Conservation (phyloP, 1,284 basidiomycete genomes). For the Austroboletus sp. region DNA sequence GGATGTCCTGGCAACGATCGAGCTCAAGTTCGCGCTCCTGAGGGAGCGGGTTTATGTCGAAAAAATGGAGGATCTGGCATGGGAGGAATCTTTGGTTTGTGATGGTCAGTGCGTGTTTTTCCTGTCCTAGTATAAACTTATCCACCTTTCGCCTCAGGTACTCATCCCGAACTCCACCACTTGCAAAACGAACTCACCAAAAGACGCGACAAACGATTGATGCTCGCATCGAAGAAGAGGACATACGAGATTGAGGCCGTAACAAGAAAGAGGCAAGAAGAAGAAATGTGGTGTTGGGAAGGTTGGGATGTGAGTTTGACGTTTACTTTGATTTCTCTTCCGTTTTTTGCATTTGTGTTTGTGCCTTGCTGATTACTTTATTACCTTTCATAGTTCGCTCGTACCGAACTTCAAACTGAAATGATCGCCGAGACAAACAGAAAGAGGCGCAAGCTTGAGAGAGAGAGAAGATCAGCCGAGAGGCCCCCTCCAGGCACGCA, state of each 20-base stretch:
- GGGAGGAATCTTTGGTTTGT: conserved; percentile 65
- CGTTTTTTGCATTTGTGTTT: conserved; percentile 5
- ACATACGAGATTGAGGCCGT: conserved; percentile 57
- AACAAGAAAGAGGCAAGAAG: conserved; percentile 49
- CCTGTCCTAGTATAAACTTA: conserved; percentile 3
- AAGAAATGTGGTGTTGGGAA: conserved; percentile 65
- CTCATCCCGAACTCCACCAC: conserved; percentile 78
- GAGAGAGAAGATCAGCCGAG: conserved; percentile 70
- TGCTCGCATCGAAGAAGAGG: conserved; percentile 64
- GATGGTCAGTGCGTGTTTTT: conserved; percentile 43
- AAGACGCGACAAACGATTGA: conserved; percentile 66
- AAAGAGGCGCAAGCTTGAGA: conserved; percentile 72
- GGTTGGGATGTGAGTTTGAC: conserved; percentile 61
- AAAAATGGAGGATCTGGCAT: conserved; percentile 73
- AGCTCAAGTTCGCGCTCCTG: conserved; percentile 69
- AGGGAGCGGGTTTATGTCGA: conserved; percentile 71
- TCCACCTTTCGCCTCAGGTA: conserved; percentile 39
- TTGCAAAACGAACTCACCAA: conserved; percentile 67
- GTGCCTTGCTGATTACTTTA: conserved; percentile 6
- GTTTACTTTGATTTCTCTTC: conserved; percentile 5
- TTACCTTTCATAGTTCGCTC: conserved; percentile 41
- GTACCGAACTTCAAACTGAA: conserved; percentile 69
- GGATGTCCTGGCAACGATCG: conserved; percentile 68
- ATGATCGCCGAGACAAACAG: conserved; percentile 80
- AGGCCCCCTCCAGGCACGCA: conserved; percentile 60